phyloP scores from a whole-genome alignment of 129 eudicot genomes.

The Sambucus nigra region DNA sequence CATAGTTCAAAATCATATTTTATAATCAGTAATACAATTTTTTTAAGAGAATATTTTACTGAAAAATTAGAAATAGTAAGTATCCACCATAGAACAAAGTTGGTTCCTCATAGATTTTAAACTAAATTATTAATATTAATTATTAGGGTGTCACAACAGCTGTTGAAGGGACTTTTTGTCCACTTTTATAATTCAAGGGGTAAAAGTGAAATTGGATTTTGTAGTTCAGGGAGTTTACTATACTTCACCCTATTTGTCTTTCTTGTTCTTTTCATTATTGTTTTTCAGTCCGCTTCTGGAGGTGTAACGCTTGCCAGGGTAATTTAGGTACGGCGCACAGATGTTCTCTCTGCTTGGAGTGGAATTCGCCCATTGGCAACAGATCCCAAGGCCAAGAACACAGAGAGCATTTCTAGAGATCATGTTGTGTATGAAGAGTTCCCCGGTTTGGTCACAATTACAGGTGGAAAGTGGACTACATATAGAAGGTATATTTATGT shows the following conservation, averaged over 20 bases:
- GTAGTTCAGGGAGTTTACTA: too few relatives aligned
- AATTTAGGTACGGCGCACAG: constrained; percentile 71
- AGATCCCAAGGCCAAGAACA: constrained; percentile 88
- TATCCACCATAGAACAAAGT: too few relatives aligned
- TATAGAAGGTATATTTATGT: constrained; percentile 65
- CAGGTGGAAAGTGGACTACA: constrained; percentile 99
- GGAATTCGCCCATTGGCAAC: constrained; percentile 91
- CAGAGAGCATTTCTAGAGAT: constrained; percentile 86
- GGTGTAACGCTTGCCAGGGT: constrained; percentile 10
- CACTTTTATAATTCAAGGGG: too few relatives aligned
- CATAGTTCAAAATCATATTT: too few relatives aligned
- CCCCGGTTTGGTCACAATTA: constrained; percentile 91
- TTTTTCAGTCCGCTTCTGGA: constrained; percentile 1
- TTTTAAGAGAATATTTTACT: too few relatives aligned
- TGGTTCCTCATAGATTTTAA: too few relatives aligned
- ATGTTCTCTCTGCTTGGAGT: constrained; percentile 98
- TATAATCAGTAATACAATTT: too few relatives aligned
- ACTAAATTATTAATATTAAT: too few relatives aligned
- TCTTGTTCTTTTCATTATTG: not conserved
- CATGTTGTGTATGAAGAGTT: constrained; percentile 84
- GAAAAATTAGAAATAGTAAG: too few relatives aligned
- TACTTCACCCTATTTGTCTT: not conserved
- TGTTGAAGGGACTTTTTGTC: too few relatives aligned
- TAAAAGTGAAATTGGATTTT: too few relatives aligned
- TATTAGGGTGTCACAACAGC: too few relatives aligned